phyloP scores from a whole-genome alignment of 2,329 filamentous ascomycete genomes.

The Ilyonectria mors-panacis region DNA sequence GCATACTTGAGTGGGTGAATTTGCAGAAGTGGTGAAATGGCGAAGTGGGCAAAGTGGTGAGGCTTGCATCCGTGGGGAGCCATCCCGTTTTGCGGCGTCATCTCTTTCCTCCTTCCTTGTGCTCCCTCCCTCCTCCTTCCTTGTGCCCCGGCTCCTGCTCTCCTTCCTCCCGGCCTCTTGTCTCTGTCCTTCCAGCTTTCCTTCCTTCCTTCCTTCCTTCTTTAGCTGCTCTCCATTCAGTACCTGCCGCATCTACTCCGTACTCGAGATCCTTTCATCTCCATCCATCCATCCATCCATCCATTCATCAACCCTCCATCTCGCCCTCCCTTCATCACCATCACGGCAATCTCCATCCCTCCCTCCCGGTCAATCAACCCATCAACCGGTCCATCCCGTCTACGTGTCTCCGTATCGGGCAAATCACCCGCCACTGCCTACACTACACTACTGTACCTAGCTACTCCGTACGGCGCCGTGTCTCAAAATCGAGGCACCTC shows the following conservation, averaged over 20 bases:
- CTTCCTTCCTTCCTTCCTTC: not conserved
- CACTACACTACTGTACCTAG: not conserved
- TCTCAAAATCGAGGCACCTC: slow-evolving; percentile 5
- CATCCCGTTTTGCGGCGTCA: slow-evolving; percentile 21
- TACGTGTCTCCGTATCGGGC: not conserved
- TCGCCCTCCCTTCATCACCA: not conserved
- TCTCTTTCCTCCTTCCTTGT: slow-evolving; percentile 28
- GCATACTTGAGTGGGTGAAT: slow-evolving; percentile 12
- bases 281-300: not conserved
- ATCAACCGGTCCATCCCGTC: slow-evolving; percentile 1
- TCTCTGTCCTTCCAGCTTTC: slow-evolving; percentile 4
- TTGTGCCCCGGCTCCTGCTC: not conserved
- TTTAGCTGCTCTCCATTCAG: not conserved
- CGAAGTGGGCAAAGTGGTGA: slow-evolving; percentile 17
- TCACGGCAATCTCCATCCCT: not conserved
- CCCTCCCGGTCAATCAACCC: not conserved
- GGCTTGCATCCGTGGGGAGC: slow-evolving; percentile 18
- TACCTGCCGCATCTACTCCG: not conserved
- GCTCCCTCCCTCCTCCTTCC: slow-evolving; percentile 1
- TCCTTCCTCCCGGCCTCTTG: not conserved
- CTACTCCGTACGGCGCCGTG: slow-evolving; percentile 3
- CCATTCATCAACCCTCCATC: not conserved
- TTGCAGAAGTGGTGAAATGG: slow-evolving; percentile 1
- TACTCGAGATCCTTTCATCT: not conserved
- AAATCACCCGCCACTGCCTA: slow-evolving; percentile 7